Evolutionary conservation across 257 asterid genomes (phyloP), one percentile per base, ranked within the genome.

Genomic region (Solanum pinnatisectum): DNA sequence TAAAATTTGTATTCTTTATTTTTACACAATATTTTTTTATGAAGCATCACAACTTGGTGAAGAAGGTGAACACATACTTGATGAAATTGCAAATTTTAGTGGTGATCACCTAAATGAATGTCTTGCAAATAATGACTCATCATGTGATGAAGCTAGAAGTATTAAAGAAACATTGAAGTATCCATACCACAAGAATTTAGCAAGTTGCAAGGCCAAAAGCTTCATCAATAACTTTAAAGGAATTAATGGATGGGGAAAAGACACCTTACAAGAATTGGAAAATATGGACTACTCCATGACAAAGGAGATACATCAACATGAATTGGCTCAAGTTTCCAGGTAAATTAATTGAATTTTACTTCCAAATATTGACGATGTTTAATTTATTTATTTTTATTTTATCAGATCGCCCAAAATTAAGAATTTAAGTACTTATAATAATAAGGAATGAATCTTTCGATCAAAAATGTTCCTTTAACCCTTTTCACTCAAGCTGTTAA

Each of bases 1-100:
- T 14, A 46, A 46, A 2, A 46, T 13, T 46, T 46, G 14, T 46
- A 14, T 46, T 46, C 18, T 46, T 46, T 46, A 46, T 46, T 46
- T 46, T 46, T 46, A 46, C 59, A 14, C 20, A 46, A 13, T 14
- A 46, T 0, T 14, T 0, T 46, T 46, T 46, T 46, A 14, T 70
- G 96, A 93, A 87, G 96, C 95, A 6, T 33, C 92, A 8, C 95
- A 94, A 22, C 59, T 94, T 14, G 76, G 92, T 30, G 60, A 91
- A 3, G 92, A 92, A 77, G 93, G 92, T 71, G 98, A 94, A 91
- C 52, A 78, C 9, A 79, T 91, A 65, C 90, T 95, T 23, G 91
- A 91, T 18, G 92, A 92, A 68, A 94, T 94, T 83, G 90, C 84
- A 52, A 63, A 71, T 22, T 92, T 93, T 37, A 88, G 92, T 89